Percentiles rank a stretch among this genome's conserved stretches.
These are phyloP conservation scores for Trichophyton rubrum DNA, from an alignment of 2,329 filamentous ascomycete species.

Conservation along the genomic window DNA sequence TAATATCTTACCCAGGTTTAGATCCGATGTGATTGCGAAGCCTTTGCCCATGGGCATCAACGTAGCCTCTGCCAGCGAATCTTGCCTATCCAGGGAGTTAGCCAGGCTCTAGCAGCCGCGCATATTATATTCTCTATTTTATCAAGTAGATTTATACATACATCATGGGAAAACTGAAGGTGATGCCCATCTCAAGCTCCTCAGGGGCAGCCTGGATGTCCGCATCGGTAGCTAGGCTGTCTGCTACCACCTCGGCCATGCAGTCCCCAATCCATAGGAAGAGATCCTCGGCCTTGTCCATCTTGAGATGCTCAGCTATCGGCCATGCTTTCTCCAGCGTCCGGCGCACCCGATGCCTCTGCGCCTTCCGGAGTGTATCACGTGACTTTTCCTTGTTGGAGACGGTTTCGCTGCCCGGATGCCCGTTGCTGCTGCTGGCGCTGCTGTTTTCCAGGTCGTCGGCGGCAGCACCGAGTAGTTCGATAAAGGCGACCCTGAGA, in stretches of 20 bases:
- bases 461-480: conserved; percentile 35
- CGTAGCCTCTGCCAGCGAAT: conserved; percentile 42
- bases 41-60: conserved; percentile 48
- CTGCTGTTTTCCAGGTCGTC: conserved; percentile 17
- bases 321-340: conserved; percentile 42
- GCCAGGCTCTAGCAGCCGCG: neutral
- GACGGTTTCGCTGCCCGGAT: conserved; percentile 14
- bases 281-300: conserved; percentile 58
- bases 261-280: conserved; percentile 73
- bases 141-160: conserved; percentile 18
- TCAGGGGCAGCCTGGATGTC: conserved; percentile 29
- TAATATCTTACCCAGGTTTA: conserved; percentile 43
- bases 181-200: conserved; percentile 39
- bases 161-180: conserved; percentile 41
- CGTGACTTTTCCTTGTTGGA: conserved; percentile 21
- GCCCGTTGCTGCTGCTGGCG: conserved; percentile 3
- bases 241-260: conserved; percentile 58
- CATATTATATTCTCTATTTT: too few species aligned
- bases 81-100: conserved; percentile 31
- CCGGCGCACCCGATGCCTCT: conserved; percentile 34
- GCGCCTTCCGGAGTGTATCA: conserved; percentile 35
- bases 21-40: conserved; percentile 44
- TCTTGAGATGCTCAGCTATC: conserved; percentile 43
- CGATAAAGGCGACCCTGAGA: conserved; percentile 44
- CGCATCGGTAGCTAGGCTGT: conserved; percentile 33